These are phyloP conservation scores for Mortierella hygrophila DNA, from an alignment of 192 early-diverging fungal genomes.

Conservation along the genomic window DNA sequence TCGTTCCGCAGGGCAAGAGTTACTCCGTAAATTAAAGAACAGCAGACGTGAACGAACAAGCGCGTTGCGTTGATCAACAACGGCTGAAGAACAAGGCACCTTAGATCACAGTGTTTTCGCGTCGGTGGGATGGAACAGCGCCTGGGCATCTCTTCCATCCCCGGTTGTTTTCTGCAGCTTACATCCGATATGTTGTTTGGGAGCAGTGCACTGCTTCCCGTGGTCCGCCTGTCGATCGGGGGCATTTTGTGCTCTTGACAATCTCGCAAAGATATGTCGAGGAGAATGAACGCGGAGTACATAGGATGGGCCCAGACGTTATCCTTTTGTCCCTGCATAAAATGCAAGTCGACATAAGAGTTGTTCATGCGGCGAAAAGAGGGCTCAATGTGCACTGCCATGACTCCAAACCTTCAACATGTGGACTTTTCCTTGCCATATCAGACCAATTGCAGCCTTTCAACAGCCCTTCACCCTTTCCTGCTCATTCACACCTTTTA, in stretches of 20 bases:
- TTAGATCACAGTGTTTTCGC: not conserved
- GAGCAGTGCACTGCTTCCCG: too few relatives aligned
- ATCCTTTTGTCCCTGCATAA: not conserved
- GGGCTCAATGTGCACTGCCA: not conserved
- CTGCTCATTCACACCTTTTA: not conserved
- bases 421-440: not conserved
- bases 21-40: not conserved
- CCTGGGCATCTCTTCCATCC: not conserved
- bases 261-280: too few relatives aligned
- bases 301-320: too few relatives aligned
- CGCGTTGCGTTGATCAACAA: not conserved
- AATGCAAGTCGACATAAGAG: not conserved
- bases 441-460: not conserved
- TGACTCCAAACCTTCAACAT: not conserved
- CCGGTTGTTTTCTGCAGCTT: not conserved
- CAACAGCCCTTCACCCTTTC: too few relatives aligned
- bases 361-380: not conserved
- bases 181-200: not conserved
- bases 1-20: not conserved
- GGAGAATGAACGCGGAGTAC: too few relatives aligned
- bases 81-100: not conserved
- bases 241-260: too few relatives aligned
- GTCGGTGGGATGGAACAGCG: not conserved
- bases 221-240: too few relatives aligned
- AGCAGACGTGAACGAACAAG: not conserved